Percentiles rank a stretch among this genome's conserved stretches.
Evolutionary conservation across 192 early-diverging fungal genomes (phyloP).

Genomic region (Helicostylum pulchrum): DNA sequence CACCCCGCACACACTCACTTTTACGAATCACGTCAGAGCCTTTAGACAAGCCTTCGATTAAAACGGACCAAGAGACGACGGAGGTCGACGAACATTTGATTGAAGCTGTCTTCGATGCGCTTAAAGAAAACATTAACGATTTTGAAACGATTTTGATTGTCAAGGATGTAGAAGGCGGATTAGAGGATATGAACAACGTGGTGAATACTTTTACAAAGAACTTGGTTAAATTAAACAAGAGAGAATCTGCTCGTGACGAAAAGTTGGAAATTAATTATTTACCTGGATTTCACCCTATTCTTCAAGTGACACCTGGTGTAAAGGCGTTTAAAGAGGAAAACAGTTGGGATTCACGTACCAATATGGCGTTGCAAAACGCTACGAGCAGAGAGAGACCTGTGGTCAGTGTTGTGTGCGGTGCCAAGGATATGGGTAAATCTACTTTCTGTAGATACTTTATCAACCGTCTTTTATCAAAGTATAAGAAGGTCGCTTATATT

Average conservation of each 20-base stretch:
- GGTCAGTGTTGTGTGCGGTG: conserved; percentile 68
- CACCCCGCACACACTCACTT: conserved; percentile 47
- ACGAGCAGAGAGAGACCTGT: conserved; percentile 31
- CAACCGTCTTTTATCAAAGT: conserved; percentile 76
- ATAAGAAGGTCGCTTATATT: conserved; percentile 72
- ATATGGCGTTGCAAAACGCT: not conserved
- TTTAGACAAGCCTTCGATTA: conserved; percentile 24
- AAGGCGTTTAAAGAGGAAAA: conserved; percentile 34
- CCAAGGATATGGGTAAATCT: conserved; percentile 86
- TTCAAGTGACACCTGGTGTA: conserved; percentile 26
- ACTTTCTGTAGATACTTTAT: conserved; percentile 74
- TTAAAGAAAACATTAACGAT: not conserved
- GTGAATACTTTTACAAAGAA: conserved; percentile 43
- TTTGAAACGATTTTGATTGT: conserved; percentile 39
- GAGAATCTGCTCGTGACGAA: conserved; percentile 7
- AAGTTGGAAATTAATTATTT: conserved; percentile 15
- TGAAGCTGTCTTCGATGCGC: conserved; percentile 8
- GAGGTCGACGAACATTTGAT: conserved; percentile 16
- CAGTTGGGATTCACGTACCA: conserved; percentile 39
- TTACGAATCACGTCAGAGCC: conserved; percentile 20
- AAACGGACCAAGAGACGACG: conserved; percentile 4
- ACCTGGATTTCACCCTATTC: conserved; percentile 51
- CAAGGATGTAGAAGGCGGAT: conserved; percentile 37
- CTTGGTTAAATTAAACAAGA: conserved; percentile 39
- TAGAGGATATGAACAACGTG: conserved; percentile 43